Evolutionary conservation across 805 yeast species (phyloP).

Genomic region (Barnettozyma pratensis): DNA sequence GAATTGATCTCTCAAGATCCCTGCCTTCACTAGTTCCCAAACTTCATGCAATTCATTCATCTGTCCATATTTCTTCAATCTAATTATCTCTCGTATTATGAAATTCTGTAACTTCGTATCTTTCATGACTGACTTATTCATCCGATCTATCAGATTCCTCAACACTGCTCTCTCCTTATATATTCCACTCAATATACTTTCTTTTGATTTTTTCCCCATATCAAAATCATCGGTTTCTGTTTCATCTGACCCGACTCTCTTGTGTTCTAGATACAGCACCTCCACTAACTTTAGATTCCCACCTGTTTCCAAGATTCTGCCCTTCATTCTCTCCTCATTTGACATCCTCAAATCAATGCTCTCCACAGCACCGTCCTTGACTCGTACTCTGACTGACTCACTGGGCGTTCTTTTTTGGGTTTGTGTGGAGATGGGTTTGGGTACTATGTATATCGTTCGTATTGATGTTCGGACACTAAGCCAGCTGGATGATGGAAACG

Average conservation of each 20-base stretch:
- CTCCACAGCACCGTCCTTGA: background rate
- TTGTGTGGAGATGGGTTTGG: background rate
- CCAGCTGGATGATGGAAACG: too few relatives aligned
- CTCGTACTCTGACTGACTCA: background rate
- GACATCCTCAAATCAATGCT: background rate
- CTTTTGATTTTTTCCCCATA: background rate
- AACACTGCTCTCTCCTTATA: background rate
- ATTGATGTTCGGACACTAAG: too few relatives aligned
- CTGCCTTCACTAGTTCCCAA: background rate
- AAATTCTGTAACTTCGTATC: constrained; percentile 2
- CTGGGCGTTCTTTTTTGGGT: background rate
- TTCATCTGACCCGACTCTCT: background rate
- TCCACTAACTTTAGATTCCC: constrained; percentile 10
- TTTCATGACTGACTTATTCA: background rate
- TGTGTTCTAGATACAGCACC: constrained; percentile 1
- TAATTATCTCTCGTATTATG: constrained; percentile 3
- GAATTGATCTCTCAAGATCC: background rate
- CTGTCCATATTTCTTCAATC: constrained; percentile 1
- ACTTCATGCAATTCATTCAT: background rate
- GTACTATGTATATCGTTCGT: too few relatives aligned
- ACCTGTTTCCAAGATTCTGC: constrained; percentile 8
- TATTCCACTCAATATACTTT: constrained; percentile 1
- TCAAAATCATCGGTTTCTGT: background rate
- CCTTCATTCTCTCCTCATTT: background rate
- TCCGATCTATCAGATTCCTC: constrained; percentile 4